A percentile compares a stretch with the other conserved stretches of the same genome.
Evolutionary conservation across 2,329 filamentous ascomycete genomes (phyloP).

Genomic region (Pseudogymnoascus sp.): DNA sequence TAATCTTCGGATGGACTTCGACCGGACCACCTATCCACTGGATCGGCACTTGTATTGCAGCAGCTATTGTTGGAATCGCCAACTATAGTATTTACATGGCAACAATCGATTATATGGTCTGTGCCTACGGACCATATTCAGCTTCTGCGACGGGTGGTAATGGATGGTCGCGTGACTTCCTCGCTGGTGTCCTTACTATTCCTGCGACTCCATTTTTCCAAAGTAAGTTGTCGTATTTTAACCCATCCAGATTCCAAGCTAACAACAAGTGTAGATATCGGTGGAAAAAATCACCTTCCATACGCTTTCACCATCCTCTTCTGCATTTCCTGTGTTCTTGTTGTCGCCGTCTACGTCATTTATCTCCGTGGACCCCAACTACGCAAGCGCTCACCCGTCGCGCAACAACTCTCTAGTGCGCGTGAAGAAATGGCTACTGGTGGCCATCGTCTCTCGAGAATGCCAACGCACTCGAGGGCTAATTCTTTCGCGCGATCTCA

Average conservation of each 20-base stretch:
- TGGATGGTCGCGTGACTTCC: slow-evolving; percentile 65
- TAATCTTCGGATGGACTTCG: slow-evolving; percentile 64
- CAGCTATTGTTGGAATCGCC: slow-evolving; percentile 61
- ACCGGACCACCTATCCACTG: slow-evolving; percentile 59
- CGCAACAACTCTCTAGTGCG: slow-evolving; percentile 50
- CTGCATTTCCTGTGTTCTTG: slow-evolving; percentile 54
- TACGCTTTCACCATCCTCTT: slow-evolving; percentile 59
- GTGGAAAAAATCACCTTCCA: slow-evolving; percentile 47
- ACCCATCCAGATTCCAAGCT: not conserved
- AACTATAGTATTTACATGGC: slow-evolving; percentile 70
- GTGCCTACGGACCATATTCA: slow-evolving; percentile 65
- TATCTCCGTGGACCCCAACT: slow-evolving; percentile 58
- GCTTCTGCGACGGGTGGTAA: slow-evolving; percentile 72
- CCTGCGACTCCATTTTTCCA: slow-evolving; percentile 59
- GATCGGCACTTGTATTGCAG: slow-evolving; percentile 62
- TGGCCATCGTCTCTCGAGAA: slow-evolving; percentile 14
- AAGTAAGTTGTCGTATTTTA: slow-evolving; percentile 26
- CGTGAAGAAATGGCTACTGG: slow-evolving; percentile 13
- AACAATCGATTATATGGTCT: slow-evolving; percentile 72
- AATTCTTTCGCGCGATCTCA: slow-evolving; percentile 22
- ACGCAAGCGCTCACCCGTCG: slow-evolving; percentile 56
- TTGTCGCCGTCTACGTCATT: slow-evolving; percentile 58
- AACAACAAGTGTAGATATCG: slow-evolving; percentile 39
- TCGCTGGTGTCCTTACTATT: slow-evolving; percentile 65
- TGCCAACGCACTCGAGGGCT: slow-evolving; percentile 17